Conservation (phyloP, 1,139 yeast genomes). For the Nakaseomyces kungkrabaensis region DNA sequence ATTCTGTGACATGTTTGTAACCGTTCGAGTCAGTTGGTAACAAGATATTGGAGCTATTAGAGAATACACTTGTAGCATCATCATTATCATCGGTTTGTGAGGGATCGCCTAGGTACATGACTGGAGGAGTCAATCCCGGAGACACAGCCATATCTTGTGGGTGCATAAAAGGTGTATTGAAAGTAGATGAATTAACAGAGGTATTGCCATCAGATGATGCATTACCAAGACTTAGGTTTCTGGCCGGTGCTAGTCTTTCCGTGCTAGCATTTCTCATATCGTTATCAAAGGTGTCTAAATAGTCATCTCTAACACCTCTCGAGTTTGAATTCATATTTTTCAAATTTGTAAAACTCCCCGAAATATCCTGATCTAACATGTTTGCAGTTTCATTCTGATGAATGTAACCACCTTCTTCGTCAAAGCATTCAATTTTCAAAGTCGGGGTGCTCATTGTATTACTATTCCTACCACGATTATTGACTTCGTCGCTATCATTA, state of each 20-base stretch:
- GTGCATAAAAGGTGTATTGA: constrained; percentile 8
- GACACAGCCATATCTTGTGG: constrained; percentile 12
- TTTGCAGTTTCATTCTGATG: background rate
- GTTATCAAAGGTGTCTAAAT: background rate
- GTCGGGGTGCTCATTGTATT: constrained; percentile 8
- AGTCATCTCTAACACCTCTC: background rate
- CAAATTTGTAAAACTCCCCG: background rate
- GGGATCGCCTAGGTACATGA: background rate
- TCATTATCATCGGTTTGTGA: constrained; percentile 23
- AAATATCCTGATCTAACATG: background rate
- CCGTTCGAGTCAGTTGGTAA: constrained; percentile 20
- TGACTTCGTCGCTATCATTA: background rate
- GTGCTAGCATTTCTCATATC: background rate
- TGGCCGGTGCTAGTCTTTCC: background rate
- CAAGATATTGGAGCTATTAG: constrained; percentile 17
- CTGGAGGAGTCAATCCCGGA: constrained; percentile 14
- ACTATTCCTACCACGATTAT: background rate
- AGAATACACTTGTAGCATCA: constrained; percentile 24
- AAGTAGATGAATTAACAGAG: background rate
- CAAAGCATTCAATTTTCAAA: constrained; percentile 8
- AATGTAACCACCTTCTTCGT: background rate
- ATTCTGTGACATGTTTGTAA: constrained; percentile 15
- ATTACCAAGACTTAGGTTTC: background rate
- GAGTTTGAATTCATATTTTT: background rate
- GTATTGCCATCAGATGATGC: background rate